phyloP scores from a whole-genome alignment of 2,329 filamentous ascomycete species.

The Fusarium pseudonygamai region DNA sequence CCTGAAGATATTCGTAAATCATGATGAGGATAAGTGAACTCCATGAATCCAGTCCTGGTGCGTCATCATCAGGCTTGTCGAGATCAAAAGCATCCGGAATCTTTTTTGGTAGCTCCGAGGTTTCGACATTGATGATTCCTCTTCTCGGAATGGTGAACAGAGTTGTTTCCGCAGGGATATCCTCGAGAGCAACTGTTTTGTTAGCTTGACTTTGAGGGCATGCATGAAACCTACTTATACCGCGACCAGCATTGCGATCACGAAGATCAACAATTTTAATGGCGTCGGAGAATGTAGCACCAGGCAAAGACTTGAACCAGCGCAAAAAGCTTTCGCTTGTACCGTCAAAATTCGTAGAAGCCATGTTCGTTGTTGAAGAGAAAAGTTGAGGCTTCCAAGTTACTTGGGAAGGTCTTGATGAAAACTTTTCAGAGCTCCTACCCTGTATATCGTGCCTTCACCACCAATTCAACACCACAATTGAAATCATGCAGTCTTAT shows the following conservation, averaged over 20 bases:
- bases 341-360: conserved; percentile 50
- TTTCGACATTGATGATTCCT: conserved; percentile 76
- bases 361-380: conserved; percentile 5
- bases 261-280: conserved; percentile 64
- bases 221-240: conserved; percentile 56
- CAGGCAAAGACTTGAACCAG: conserved; percentile 64
- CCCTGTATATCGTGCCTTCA: neutral
- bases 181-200: conserved; percentile 74
- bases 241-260: conserved; percentile 60
- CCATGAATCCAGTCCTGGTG: conserved; percentile 61
- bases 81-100: conserved; percentile 64
- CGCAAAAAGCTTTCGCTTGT: conserved; percentile 58
- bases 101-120: conserved; percentile 71
- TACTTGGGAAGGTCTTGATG: neutral
- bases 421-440: conserved; percentile 26
- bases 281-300: conserved; percentile 62
- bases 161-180: conserved; percentile 78
- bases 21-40: conserved; percentile 76
- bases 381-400: neutral
- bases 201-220: neutral
- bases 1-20: conserved; percentile 77
- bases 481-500: neutral
- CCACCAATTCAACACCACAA: neutral
- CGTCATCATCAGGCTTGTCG: conserved; percentile 48
- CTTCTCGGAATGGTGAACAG: conserved; percentile 82